Base-by-base conservation (phyloP, 805 yeast species). In the Kuraishia floccosa region DNA sequence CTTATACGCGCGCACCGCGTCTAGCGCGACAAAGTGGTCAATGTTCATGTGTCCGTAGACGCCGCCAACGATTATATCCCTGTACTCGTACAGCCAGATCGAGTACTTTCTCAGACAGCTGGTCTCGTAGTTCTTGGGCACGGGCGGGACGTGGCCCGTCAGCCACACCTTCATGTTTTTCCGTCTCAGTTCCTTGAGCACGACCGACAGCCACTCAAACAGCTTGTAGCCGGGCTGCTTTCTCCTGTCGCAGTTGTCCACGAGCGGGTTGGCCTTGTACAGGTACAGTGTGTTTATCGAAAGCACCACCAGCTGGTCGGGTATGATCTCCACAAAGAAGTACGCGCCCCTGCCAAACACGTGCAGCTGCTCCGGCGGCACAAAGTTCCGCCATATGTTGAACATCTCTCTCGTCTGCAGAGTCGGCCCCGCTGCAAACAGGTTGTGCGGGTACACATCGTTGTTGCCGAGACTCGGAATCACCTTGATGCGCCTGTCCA, bases 1-100 rank as follows among this genome's bases (percentile, higher is more conserved):
- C 35, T 64, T 62, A 58, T 81, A 76, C 1, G 91, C 83, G 40
- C 70, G 68, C 29, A 64, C 66, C 2, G 84, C 66, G 54, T 84
- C 89, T 37, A 79, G 58, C 0, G 93, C 85, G 27, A 81, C 64
- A 49, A 80, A 83, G 55, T 84, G 94, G 48, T 85, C 94, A 33
- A 83, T 61, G 52, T 84, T 84, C 94, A 84, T 84, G 49, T 84
- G 95, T 0, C 95, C 95, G 49, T 69, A 84, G 19, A 84, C 55
- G 8, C 87, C 85, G 13, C 94, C 94, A 38, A 85, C 62, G 17
- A 84, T 79, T 25, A 84, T 68, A 49, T 84, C 95, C 40, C 93
- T 63, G 48, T 78, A 84, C 48, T 83, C 94, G 44, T 82, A 72
- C 22, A 75, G 55, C 94, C 94, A 84, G n/a, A 75, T 64, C 16